Evolutionary conservation across 495 filamentous ascomycete genomes (phyloP), one percentile per base, ranked within the genome.

Genomic region (Hypoxylon fragiforme): DNA sequence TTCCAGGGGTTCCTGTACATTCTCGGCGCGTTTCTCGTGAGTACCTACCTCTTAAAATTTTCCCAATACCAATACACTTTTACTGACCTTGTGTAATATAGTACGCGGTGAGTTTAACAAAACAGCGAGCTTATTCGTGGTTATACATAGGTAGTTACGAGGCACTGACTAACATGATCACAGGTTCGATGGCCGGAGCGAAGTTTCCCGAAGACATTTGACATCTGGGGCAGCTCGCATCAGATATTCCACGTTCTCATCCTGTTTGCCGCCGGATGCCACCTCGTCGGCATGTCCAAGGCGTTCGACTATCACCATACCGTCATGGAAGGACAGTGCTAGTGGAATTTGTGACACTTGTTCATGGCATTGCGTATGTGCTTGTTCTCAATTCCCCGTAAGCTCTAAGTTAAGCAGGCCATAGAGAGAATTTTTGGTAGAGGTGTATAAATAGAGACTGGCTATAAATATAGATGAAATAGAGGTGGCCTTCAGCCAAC

Each of bases 1-100:
- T 55, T 78, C 2, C 86, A 97, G 66, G 94, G 92, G 1, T 75
- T 79, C 32, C 64, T 97, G 36, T 97, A 98, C 73, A 86, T 97
- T 21, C 69, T 87, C 18, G 94, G 95, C 7, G 94, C 94, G 7
- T 82, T 76, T 19, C 75, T 97, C 22, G 58, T 62, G 30, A 62
- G 58, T 38, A 7, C 14, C 15, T 34, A 9, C 6, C 11, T 39
- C 11, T 1, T 38, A 7, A 16, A 14, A 22, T 30, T 8, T 5
- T 1, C 11, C 34, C 18, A 3, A 9, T 15, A 16, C 3, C 5
- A n/a, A 35, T 40, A 28, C 34, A 34, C 12, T 31, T 16, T 9
- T 18, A 21, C 58, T 62, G 42, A 62, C 43, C 31, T 1, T 0
- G 24, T 1, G 5, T 53, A 13, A 3, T 35, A 9, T 54, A 46